Conservation (phyloP, 2,329 filamentous ascomycete species). For the Camptophora hylomeconis region DNA sequence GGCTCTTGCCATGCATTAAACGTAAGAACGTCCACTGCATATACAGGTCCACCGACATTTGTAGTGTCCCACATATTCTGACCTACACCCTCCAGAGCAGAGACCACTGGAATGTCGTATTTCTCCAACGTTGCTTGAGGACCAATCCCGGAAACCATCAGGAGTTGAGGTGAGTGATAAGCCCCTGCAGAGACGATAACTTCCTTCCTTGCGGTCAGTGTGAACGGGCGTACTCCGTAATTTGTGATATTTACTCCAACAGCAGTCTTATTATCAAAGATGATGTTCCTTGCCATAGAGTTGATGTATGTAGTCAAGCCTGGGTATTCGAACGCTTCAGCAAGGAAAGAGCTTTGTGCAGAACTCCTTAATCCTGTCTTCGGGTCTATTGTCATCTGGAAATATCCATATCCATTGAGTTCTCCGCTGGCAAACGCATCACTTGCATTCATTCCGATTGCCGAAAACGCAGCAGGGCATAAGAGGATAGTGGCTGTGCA, state of each 20-base stretch:
- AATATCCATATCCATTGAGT: too few relatives aligned
- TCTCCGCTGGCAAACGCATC: too few relatives aligned
- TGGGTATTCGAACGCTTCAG: too few relatives aligned
- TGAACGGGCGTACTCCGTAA: not conserved
- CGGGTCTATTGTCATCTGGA: too few relatives aligned
- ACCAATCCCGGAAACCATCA: constrained; percentile 53
- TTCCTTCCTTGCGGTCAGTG: constrained; percentile 29
- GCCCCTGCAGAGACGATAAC: constrained; percentile 40
- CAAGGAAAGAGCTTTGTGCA: too few relatives aligned
- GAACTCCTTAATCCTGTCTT: too few relatives aligned
- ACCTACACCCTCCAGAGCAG: constrained; percentile 49
- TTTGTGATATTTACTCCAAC: constrained; percentile 26
- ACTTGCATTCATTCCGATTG: too few relatives aligned
- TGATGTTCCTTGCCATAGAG: constrained; percentile 33
- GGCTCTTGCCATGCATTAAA: too few relatives aligned
- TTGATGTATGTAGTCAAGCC: too few relatives aligned
- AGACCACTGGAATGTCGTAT: constrained; percentile 41
- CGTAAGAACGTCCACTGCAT: too few relatives aligned
- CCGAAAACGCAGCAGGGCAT: too few relatives aligned
- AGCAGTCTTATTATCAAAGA: constrained; percentile 33
- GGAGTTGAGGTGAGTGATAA: constrained; percentile 52
- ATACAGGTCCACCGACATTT: constrained; percentile 1
- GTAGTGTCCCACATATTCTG: constrained; percentile 45
- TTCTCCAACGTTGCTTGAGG: constrained; percentile 38
- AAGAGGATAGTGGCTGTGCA: too few relatives aligned